Percentiles rank a stretch among this genome's conserved stretches.
Conservation (phyloP, 2,329 filamentous ascomycete species). For the Kalmusia sp. region DNA sequence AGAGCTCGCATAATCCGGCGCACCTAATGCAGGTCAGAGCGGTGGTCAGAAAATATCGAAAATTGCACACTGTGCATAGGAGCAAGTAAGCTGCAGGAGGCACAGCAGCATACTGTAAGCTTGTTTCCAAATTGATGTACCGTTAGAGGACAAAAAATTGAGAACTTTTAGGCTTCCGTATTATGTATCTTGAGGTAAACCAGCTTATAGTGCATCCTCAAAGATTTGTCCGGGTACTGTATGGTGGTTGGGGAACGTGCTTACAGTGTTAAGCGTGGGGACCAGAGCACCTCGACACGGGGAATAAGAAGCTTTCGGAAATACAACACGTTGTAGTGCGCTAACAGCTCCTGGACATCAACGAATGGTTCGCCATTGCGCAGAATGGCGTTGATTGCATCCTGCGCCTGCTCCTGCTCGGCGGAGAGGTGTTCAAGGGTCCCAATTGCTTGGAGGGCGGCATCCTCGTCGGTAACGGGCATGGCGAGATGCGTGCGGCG, state of each 20-base stretch:
- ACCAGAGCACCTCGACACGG: constrained; percentile 54
- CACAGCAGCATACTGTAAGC: too few relatives aligned
- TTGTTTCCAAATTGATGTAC: too few relatives aligned
- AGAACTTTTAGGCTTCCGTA: too few relatives aligned
- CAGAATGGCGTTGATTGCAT: constrained; percentile 48
- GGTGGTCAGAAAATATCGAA: constrained; percentile 6
- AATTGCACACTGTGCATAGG: not conserved
- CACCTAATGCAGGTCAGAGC: constrained; percentile 34
- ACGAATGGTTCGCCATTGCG: constrained; percentile 48
- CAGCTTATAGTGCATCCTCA: too few relatives aligned
- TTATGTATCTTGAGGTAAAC: too few relatives aligned
- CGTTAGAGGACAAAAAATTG: too few relatives aligned
- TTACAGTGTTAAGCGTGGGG: constrained; percentile 51
- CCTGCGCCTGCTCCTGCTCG: constrained; percentile 42
- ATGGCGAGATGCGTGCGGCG: constrained; percentile 31
- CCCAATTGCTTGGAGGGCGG: constrained; percentile 48
- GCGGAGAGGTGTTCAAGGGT: constrained; percentile 40
- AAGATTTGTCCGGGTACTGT: too few relatives aligned
- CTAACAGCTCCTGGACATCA: constrained; percentile 50
- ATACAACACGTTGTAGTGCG: constrained; percentile 51
- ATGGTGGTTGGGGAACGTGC: constrained; percentile 11
- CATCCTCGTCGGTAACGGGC: constrained; percentile 51
- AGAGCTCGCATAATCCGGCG: constrained; percentile 55
- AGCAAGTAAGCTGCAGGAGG: constrained; percentile 3
- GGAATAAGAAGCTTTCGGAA: constrained; percentile 49